A percentile compares a stretch with the other conserved stretches of the same genome.
Conservation (phyloP, 768 basidiomycete species). For the Epithele typhae region DNA sequence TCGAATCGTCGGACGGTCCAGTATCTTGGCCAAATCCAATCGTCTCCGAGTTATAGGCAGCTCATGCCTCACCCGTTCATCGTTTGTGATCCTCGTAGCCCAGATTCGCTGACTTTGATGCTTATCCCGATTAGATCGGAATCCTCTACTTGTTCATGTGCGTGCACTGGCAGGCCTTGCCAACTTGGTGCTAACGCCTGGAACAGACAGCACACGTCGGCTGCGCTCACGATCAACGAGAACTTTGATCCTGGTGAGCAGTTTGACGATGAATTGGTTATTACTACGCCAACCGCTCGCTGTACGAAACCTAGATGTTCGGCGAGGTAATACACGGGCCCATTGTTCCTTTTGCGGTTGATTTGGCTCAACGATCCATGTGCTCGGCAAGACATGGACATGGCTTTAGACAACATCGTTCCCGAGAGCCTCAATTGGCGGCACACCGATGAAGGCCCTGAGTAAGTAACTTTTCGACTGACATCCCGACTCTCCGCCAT, state of each 20-base stretch:
- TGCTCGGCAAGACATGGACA: slow-evolving; percentile 76
- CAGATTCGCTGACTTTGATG: no score
- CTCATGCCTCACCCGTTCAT: no score
- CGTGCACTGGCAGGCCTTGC: slow-evolving; percentile 24
- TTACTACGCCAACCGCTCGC: not conserved
- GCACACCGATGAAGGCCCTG: slow-evolving; percentile 90
- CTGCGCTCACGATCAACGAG: slow-evolving; percentile 82
- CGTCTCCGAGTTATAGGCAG: no score
- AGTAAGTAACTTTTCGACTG: slow-evolving; percentile 44
- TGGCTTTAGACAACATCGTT: slow-evolving; percentile 86
- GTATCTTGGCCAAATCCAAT: no score
- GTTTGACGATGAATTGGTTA: not conserved
- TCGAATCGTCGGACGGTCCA: no score
- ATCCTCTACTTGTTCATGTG: slow-evolving; percentile 90
- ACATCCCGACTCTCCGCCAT: no score
- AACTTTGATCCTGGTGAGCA: slow-evolving; percentile 73
- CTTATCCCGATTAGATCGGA: no score
- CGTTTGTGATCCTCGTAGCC: no score
- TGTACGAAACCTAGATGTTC: slow-evolving; percentile 32
- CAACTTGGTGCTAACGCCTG: not conserved
- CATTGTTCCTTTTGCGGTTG: not conserved
- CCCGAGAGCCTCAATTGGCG: slow-evolving; percentile 79
- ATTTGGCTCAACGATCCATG: not conserved
- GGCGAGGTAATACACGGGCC: slow-evolving; percentile 33
- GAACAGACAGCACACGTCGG: slow-evolving; percentile 67